Percentiles rank a stretch among this genome's conserved stretches.
Evolutionary conservation across 768 basidiomycete genomes (phyloP).

Genomic region (Mrakia blollopis): DNA sequence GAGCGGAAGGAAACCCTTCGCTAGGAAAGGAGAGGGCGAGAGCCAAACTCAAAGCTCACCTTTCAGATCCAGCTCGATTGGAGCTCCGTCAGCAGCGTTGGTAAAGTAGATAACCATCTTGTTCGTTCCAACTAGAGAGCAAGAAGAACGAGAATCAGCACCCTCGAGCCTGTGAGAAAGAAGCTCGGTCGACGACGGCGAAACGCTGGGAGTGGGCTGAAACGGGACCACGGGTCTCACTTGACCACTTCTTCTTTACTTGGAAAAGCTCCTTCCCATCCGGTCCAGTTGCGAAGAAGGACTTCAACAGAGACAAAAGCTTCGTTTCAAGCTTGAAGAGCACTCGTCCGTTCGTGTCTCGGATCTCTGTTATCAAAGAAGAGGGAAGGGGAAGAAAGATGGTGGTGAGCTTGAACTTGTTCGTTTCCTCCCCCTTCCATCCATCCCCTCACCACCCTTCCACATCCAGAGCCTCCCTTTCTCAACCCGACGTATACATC

Average conservation of each 20-base stretch:
- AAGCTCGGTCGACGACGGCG: conserved; percentile 3
- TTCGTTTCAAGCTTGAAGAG: conserved; percentile 42
- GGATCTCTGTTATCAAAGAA: conserved; percentile 38
- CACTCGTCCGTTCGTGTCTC: conserved; percentile 38
- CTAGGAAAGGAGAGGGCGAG: not conserved
- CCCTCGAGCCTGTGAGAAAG: too few species aligned
- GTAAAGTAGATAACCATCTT: conserved; percentile 43
- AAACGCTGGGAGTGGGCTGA: not conserved
- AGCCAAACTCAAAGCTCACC: conserved; percentile 41
- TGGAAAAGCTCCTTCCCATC: conserved; percentile 38
- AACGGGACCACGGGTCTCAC: conserved; percentile 33
- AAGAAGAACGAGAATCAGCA: not conserved
- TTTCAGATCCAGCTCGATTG: conserved; percentile 36
- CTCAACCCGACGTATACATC: too few species aligned
- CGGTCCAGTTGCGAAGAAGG: conserved; percentile 37
- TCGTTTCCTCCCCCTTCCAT: not conserved
- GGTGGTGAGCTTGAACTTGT: not conserved
- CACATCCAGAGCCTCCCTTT: not conserved
- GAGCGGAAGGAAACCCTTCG: not conserved
- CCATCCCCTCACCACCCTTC: not conserved
- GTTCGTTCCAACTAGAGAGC: conserved; percentile 36
- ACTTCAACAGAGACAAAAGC: conserved; percentile 38
- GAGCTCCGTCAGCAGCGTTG: conserved; percentile 38
- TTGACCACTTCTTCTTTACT: conserved; percentile 34
- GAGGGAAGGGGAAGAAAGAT: not conserved